Conservation (phyloP, 23 red algal genomes). For the Agarophyton chilense region DNA sequence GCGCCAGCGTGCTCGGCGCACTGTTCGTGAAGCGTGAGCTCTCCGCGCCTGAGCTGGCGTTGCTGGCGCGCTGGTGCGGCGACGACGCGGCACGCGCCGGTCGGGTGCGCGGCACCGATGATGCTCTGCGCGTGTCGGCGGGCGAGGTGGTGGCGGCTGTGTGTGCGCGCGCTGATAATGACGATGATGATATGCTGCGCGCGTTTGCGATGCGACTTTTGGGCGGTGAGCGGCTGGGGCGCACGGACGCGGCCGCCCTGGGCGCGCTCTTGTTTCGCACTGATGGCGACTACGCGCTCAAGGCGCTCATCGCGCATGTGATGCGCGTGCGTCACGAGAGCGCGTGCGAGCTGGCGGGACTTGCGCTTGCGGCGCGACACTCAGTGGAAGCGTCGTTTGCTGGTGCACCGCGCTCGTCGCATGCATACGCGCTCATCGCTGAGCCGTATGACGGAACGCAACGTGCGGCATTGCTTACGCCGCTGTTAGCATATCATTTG, state of each 20-base stretch:
- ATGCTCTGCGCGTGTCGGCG: not conserved
- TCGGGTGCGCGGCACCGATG: not conserved
- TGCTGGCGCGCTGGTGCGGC: conserved; percentile 32
- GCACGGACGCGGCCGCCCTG: not conserved
- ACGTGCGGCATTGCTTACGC: conserved; percentile 49
- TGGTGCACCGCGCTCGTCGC: not conserved
- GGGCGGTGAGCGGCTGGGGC: conserved; percentile 18
- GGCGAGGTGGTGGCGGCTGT: conserved; percentile 2
- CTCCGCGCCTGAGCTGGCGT: conserved; percentile 13
- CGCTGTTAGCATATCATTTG: conserved; percentile 37
- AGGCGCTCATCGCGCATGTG: conserved; percentile 72
- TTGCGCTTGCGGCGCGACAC: conserved; percentile 11
- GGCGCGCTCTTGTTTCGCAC: conserved; percentile 19
- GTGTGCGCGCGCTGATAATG: not conserved
- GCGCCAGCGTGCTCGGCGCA: conserved; percentile 68
- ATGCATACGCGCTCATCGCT: conserved; percentile 39
- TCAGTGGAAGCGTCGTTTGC: not conserved
- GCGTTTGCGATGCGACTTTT: conserved; percentile 54
- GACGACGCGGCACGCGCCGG: not conserved
- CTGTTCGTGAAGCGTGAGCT: conserved; percentile 65
- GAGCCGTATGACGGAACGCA: conserved; percentile 78
- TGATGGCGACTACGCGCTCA: not conserved
- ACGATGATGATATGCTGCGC: not conserved
- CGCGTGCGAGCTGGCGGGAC: conserved; percentile 46
- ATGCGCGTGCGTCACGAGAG: conserved; percentile 82